Base-by-base conservation (phyloP, 2,329 filamentous ascomycete genomes). In the Paraphaeosphaeria minitans region DNA sequence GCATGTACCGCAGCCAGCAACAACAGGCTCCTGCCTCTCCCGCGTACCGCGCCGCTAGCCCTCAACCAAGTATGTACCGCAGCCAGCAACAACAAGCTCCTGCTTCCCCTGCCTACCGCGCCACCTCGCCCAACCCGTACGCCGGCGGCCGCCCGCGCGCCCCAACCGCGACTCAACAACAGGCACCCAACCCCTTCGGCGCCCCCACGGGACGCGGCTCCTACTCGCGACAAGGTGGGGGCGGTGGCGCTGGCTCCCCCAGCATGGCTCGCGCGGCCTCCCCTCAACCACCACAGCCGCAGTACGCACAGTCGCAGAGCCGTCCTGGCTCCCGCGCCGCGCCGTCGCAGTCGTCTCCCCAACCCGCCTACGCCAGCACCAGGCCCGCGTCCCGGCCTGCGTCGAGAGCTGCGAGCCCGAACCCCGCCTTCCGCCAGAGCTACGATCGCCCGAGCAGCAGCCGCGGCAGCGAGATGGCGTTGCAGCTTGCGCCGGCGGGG, bases 101-200 rank as follows among this genome's bases (percentile, higher is more conserved):
- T 13, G 7, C 66, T n/a, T 51, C 60, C 39, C 51, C 53, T 33
- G 56, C 39, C 16, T 59, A 56, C 33, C 59, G 53, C 13, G 61
- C 69, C 55, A 64, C 64, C 31, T 89, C 87, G 3, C 89, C 89
- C 0, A 90, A 89, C 59, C 87, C 87, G 1, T 90, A 90, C 68
- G 68, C 71, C 21, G 66, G 67, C 31, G 59, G 66, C 5, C 66
- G 74, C 24, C 74, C 73, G 39, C 69, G 75, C 35, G 70, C 74
- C n/a, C 72, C 76, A 53, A 81, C 81, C 3, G 69, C 74, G 5
- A 63, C 43, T 19, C 71, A 31, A 77, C 76, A 45, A 16, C 70
- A 31, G 77, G 77, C 46, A 68, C 70, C 46, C 59, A 69, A 51
- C 57, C 75, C 75, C 9, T 75, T 76, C 31, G 72, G 70, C 39